These are phyloP conservation scores for Yarrowia deformans DNA, from an alignment of 805 yeast species.

Conservation along the genomic window DNA sequence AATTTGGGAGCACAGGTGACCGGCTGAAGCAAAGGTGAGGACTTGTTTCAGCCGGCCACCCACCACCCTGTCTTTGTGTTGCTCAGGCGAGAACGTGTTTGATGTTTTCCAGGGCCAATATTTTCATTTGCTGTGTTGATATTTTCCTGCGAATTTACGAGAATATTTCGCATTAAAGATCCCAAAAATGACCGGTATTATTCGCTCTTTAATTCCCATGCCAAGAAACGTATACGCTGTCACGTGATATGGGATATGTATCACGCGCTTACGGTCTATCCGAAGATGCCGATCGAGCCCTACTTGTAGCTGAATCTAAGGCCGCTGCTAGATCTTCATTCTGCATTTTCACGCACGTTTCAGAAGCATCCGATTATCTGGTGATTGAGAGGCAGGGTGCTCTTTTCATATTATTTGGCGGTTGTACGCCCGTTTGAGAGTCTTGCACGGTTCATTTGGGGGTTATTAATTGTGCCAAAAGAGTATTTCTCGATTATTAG, in stretches of 20 bases:
- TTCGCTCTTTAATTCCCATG: neutral
- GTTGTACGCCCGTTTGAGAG: too few species aligned
- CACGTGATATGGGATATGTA: neutral
- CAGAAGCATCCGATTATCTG: neutral
- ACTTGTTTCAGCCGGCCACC: neutral
- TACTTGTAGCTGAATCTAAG: neutral
- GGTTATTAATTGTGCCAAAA: too few species aligned
- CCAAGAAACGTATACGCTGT: neutral
- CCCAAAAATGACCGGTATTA: too few species aligned
- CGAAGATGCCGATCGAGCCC: neutral
- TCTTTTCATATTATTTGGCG: too few species aligned
- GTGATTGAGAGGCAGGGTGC: neutral
- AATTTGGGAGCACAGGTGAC: neutral
- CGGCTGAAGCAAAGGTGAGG: neutral
- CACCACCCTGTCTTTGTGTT: neutral
- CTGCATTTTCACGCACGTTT: slow-evolving; percentile 1
- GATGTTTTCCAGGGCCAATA: too few species aligned
- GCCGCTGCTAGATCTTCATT: neutral
- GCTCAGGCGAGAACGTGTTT: neutral
- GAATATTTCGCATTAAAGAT: too few species aligned
- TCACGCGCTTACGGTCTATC: neutral
- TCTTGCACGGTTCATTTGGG: too few species aligned
- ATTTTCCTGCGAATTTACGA: too few species aligned
- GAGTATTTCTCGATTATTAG: too few species aligned
- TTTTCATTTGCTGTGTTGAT: too few species aligned